Percentiles rank a stretch among this genome's conserved stretches.
These are phyloP conservation scores for Lathyrus tuberosus DNA, from an alignment of 306 rosid species.

Conservation along the genomic window DNA sequence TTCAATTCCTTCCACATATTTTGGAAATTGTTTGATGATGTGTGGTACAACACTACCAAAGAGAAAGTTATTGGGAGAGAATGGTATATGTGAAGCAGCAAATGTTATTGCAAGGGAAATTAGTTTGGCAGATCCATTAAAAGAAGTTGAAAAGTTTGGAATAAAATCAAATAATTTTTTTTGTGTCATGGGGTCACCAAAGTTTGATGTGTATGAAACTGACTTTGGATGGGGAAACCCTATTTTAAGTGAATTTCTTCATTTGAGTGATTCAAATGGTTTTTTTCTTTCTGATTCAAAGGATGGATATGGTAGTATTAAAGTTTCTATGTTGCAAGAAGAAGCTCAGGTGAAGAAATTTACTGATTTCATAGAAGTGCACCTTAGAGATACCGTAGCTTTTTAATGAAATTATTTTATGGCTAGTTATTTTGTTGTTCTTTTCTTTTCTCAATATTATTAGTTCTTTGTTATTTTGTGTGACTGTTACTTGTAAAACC, in stretches of 20 bases:
- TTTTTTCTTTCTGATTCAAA: slow-evolving; percentile 20
- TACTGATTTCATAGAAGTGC: slow-evolving; percentile 1
- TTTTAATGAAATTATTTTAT: neutral
- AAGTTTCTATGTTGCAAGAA: slow-evolving; percentile 21
- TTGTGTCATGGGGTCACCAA: slow-evolving; percentile 12
- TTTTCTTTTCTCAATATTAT: too few species aligned
- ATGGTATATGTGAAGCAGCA: slow-evolving; percentile 10
- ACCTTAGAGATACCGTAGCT: slow-evolving; percentile 1
- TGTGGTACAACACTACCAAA: neutral
- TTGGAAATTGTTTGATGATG: slow-evolving; percentile 10
- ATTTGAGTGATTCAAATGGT: neutral
- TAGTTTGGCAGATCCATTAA: neutral
- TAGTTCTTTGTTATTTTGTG: too few species aligned
- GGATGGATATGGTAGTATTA: slow-evolving; percentile 30
- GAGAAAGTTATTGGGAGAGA: neutral
- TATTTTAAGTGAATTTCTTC: neutral
- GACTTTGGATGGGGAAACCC: slow-evolving; percentile 42
- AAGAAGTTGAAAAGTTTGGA: neutral
- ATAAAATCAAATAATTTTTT: neutral
- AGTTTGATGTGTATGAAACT: slow-evolving; percentile 16
- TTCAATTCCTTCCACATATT: slow-evolving; percentile 34
- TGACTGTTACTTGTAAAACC: too few species aligned
- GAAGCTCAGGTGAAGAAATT: slow-evolving; percentile 14
- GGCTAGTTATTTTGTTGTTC: neutral
- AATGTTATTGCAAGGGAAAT: slow-evolving; percentile 6